Conservation (phyloP, 73 alveolate genomes). For the Blepharisma stoltei region DNA sequence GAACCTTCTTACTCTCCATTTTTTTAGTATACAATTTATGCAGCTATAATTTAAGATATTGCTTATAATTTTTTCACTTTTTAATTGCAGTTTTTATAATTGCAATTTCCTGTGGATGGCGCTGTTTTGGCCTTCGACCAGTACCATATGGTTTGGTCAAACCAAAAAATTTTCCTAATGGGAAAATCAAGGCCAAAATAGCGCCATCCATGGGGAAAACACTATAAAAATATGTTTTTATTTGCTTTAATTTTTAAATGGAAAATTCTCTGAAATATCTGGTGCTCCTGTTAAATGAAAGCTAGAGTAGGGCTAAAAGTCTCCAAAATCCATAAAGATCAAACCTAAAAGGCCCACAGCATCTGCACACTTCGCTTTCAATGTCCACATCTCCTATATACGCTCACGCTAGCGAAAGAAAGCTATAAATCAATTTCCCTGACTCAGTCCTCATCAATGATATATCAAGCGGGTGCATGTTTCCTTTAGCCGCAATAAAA, state of each 20-base stretch:
- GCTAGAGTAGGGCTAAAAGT: background rate
- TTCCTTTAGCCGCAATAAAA: conserved; percentile 75
- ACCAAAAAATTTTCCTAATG: too few species aligned
- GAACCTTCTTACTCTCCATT: conserved; percentile 38
- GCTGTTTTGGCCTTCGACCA: too few species aligned
- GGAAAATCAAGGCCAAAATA: too few species aligned
- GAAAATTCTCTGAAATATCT: background rate
- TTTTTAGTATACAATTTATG: conserved; percentile 33
- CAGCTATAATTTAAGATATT: too few species aligned
- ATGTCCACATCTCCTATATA: conserved; percentile 85
- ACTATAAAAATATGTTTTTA: conserved; percentile 40
- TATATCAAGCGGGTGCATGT: conserved; percentile 64
- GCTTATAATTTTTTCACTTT: too few species aligned
- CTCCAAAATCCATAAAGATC: conserved; percentile 67
- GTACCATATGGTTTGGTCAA: too few species aligned
- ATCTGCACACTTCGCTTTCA: conserved; percentile 84
- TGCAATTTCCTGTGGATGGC: too few species aligned
- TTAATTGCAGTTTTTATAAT: too few species aligned
- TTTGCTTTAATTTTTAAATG: too few species aligned
- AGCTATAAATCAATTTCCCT: conserved; percentile 65
- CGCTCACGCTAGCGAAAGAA: conserved; percentile 73
- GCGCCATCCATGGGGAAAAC: too few species aligned
- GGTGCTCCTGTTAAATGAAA: too few species aligned
- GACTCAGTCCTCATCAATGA: conserved; percentile 63
- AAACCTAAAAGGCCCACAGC: conserved; percentile 79